Evolutionary conservation across 768 basidiomycete species (phyloP), one percentile per base, ranked within the genome.

Genomic region (Leccinum incarnatum): DNA sequence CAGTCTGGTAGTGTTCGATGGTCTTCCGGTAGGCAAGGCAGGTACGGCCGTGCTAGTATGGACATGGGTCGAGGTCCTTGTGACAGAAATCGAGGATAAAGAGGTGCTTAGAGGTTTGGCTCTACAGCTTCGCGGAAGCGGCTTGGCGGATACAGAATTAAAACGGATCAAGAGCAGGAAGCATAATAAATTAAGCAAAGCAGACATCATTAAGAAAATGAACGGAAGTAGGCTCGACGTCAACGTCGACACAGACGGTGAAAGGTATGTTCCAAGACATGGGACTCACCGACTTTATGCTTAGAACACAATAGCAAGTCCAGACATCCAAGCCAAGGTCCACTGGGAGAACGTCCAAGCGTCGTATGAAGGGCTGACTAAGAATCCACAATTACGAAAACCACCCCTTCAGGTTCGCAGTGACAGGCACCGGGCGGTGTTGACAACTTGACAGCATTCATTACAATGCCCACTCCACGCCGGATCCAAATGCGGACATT

Each of bases 121-220:
- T 10, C 53, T 30, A 56, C 59, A 67, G 37, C 60, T 57, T 59
- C 53, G 54, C 54, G 51, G 55, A 61, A 64, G 51, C 29, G 62
- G 65, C 30, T 42, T 19, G 5, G 68, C 62, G 21, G 63, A 51
- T 15, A 60, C 58, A 21, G 54, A 3, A n/a, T 36, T n/a, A 2
- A 49, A 61, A 48, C 8, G 58, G 11, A 68, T 42, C 47, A 62
- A 27, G 37, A 62, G 23, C 23, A 69, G 0, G 10, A 67, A 51
- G 23, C 2, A 59, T 29, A 57, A 52, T 8, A 51, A 27, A 14
- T 5, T 23, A 37, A 32, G 14, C n/a, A 46, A 57, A 48, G 51
- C 36, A 30, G 30, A 45, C 19, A 57, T 72, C 8, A 2, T 48
- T 36, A 46, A 54, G 37, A 32, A 29, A 17, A 47, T 4, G 45